Base-by-base conservation (phyloP, 2,329 filamentous ascomycete species). In the Colletotrichum gloeosporioides region DNA sequence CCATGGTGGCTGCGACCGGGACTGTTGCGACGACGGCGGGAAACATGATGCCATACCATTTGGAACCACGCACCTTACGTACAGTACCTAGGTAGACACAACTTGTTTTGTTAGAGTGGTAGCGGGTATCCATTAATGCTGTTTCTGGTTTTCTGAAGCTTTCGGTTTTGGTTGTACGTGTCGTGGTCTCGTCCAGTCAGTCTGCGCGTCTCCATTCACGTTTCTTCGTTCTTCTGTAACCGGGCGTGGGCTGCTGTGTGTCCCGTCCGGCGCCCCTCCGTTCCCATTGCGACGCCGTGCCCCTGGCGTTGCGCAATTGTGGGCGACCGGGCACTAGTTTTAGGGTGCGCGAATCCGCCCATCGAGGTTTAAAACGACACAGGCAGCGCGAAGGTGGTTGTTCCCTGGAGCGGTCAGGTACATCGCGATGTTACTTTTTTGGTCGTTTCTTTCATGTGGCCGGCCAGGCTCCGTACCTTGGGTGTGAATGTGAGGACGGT, bases 221-320 rank as follows among this genome's bases (percentile, higher is more conserved):
- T 66, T 71, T 71, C 72, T n/a, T 55, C 55, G 39, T 12, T 63
- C 36, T 29, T 69, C 10, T 57, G 62, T 57, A n/a, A 31, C 67
- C 55, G 15, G n/a, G n/a, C 62, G 62, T 59, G 55, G 55, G 27
- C 55, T 31, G 13, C 55, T 59, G 25, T 29, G 22, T 15, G 22
- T 62, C 18, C 59, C 59, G 59, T n/a, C 29, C 22, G 16, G 16
- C 10, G 15, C 27, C 49, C 44, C 59, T 62, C 68, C 63, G 62
- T 67, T 22, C 62, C 62, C 64, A 73, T 64, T 76, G 44, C 73
- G 73, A 76, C 73, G 73, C 57, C 39, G 73, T 69, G 69, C 57
- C 73, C 73, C 64, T 76, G 64, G 39, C 32, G 70, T 69, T 76
- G 70, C 70, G 70, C 64, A 69, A 76, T 76, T 69, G 64, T 76